A percentile compares a stretch with the other conserved stretches of the same genome.
phyloP scores from a whole-genome alignment of 2,329 filamentous ascomycete species.

The Huntiella bhutanensis region DNA sequence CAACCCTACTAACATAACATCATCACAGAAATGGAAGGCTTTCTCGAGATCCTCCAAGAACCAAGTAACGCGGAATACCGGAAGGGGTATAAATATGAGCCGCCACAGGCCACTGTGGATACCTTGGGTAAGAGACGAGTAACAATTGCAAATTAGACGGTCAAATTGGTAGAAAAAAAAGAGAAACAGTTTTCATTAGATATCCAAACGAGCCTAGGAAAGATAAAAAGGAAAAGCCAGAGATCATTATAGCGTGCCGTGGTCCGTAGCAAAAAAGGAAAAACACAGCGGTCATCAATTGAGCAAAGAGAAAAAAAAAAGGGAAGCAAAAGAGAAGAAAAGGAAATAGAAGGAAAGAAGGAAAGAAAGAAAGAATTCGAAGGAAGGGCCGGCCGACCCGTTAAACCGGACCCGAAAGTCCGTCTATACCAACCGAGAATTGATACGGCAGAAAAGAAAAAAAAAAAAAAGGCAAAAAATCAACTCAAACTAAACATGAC shows the following conservation, averaged over 20 bases:
- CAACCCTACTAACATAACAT: too few species aligned
- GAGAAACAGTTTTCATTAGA: background rate
- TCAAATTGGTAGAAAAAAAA: background rate
- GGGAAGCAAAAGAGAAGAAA: constrained; percentile 1
- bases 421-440: background rate
- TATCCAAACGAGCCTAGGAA: background rate
- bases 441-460: background rate
- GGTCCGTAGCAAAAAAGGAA: background rate
- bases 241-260: constrained; percentile 4
- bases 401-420: background rate
- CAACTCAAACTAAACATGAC: constrained; percentile 9
- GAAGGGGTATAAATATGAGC: too few species aligned
- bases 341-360: background rate
- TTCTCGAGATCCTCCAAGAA: too few species aligned
- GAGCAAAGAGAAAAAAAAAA: constrained; percentile 1
- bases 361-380: background rate
- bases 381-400: background rate
- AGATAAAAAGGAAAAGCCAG: background rate
- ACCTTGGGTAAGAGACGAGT: too few species aligned
- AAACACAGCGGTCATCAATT: background rate
- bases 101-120: too few species aligned
- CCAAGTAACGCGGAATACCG: too few species aligned
- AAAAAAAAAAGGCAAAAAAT: background rate
- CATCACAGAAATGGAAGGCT: too few species aligned
- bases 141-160: too few species aligned